Evolutionary conservation across 1,284 basidiomycete species (phyloP).

Genomic region (Boletus semigastroideus): DNA sequence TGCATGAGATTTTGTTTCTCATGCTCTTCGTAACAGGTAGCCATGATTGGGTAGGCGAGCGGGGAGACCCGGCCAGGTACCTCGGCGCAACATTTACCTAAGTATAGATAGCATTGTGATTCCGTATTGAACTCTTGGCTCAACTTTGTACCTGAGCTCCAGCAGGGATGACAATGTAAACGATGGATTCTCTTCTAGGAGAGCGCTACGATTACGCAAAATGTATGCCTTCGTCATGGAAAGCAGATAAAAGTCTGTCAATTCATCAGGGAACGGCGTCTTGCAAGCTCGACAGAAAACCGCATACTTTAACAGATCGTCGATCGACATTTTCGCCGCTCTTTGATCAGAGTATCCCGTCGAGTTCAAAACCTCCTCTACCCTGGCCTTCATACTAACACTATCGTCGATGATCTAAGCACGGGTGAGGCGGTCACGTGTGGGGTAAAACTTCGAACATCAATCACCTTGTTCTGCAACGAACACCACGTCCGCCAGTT

Average conservation of each 20-base stretch:
- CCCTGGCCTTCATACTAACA: constrained; percentile 67
- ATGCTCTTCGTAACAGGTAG: neutral
- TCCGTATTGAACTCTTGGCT: too few relatives aligned
- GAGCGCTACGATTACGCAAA: constrained; percentile 43
- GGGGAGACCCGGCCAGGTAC: too few relatives aligned
- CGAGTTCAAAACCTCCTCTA: constrained; percentile 75
- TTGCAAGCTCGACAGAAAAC: neutral
- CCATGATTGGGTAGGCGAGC: too few relatives aligned
- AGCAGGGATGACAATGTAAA: neutral
- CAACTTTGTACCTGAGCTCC: neutral
- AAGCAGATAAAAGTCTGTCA: constrained; percentile 56
- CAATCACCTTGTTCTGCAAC: constrained; percentile 68
- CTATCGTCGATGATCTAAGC: constrained; percentile 70
- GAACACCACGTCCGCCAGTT: constrained; percentile 97
- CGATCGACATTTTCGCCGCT: constrained; percentile 80
- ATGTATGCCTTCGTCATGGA: constrained; percentile 59
- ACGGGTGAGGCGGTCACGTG: neutral
- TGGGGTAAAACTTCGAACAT: neutral
- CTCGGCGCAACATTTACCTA: too few relatives aligned
- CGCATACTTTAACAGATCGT: constrained; percentile 71
- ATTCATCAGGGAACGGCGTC: constrained; percentile 1
- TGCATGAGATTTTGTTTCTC: neutral
- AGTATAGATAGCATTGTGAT: too few relatives aligned
- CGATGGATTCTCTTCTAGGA: too few relatives aligned
- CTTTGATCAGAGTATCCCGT: constrained; percentile 66